A percentile compares a stretch with the other conserved stretches of the same genome.
phyloP scores from a whole-genome alignment of 2,329 filamentous ascomycete species.

The Rhytidhysteron rufulum region DNA sequence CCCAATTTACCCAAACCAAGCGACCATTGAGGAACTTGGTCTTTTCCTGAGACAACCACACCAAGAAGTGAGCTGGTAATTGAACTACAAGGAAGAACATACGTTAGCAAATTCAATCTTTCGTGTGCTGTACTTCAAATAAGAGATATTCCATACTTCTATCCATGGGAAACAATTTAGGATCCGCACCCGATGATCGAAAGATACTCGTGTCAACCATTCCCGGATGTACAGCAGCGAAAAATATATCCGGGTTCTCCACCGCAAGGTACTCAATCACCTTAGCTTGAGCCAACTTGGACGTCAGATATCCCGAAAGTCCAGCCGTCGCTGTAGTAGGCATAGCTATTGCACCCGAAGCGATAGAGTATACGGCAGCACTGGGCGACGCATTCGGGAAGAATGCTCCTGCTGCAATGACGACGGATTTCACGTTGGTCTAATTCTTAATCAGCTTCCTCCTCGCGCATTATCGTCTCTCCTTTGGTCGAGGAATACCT shows the following conservation, averaged over 20 bases:
- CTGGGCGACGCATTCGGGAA: conserved; percentile 9
- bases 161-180: conserved; percentile 13
- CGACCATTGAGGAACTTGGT: conserved; percentile 28
- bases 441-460: too few relatives aligned
- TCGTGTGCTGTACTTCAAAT: too few relatives aligned
- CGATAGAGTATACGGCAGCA: conserved; percentile 7
- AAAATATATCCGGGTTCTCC: conserved; percentile 30
- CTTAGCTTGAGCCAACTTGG: conserved; percentile 32
- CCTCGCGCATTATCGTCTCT: too few relatives aligned
- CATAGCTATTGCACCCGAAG: conserved; percentile 7
- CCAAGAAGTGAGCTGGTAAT: too few relatives aligned
- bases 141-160: conserved; percentile 9
- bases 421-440: conserved; percentile 15
- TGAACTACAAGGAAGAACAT: too few relatives aligned
- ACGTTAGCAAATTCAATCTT: too few relatives aligned
- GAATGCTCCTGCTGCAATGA: conserved; percentile 14
- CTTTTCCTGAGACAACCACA: conserved; percentile 28
- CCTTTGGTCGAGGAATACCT: too few relatives aligned
- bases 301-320: conserved; percentile 27
- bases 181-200: conserved; percentile 7
- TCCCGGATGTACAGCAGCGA: conserved; percentile 32
- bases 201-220: conserved; percentile 33
- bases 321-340: conserved; percentile 7
- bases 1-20: conserved; percentile 25
- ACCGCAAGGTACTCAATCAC: conserved; percentile 26